Evolutionary conservation across 352 stramenopile species (phyloP).

Genomic region (Pythium oligandrum): DNA sequence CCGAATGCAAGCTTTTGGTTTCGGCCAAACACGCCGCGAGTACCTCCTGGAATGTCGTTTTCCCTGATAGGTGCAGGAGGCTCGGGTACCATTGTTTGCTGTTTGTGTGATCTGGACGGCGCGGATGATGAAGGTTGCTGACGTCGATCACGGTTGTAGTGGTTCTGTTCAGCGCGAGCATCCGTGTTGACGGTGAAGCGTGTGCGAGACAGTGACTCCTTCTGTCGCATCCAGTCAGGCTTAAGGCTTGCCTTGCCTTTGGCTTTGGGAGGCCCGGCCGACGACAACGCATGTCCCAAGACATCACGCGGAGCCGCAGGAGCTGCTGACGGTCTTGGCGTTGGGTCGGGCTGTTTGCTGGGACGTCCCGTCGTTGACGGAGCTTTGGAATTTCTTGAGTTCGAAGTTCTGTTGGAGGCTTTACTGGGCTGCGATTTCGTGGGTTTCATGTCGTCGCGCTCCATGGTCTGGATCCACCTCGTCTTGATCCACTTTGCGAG

Average conservation of each 20-base stretch:
- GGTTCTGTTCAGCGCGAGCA: slow-evolving; percentile 36
- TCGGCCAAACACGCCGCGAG: slow-evolving; percentile 54
- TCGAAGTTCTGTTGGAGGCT: background rate
- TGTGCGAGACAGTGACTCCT: slow-evolving; percentile 50
- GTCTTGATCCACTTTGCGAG: slow-evolving; percentile 71
- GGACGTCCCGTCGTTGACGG: background rate
- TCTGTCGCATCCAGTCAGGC: slow-evolving; percentile 66
- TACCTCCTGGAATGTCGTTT: slow-evolving; percentile 15
- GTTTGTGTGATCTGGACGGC: no score
- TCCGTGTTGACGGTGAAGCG: slow-evolving; percentile 61
- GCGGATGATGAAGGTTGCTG: background rate
- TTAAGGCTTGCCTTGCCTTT: slow-evolving; percentile 37
- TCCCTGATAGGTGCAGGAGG: background rate
- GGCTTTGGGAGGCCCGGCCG: background rate
- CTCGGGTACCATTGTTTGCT: background rate
- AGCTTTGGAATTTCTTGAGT: background rate
- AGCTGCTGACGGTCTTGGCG: background rate
- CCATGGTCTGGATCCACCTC: slow-evolving; percentile 56
- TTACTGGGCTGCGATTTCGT: background rate
- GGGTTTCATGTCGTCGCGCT: slow-evolving; percentile 7
- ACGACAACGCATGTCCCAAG: slow-evolving; percentile 3
- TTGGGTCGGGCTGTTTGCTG: background rate
- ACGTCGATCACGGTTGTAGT: slow-evolving; percentile 28
- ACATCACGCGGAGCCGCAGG: slow-evolving; percentile 2
- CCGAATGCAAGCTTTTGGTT: slow-evolving; percentile 53